Evolutionary conservation across 495 filamentous ascomycete genomes (phyloP).

Genomic region (Extremus antarcticus): DNA sequence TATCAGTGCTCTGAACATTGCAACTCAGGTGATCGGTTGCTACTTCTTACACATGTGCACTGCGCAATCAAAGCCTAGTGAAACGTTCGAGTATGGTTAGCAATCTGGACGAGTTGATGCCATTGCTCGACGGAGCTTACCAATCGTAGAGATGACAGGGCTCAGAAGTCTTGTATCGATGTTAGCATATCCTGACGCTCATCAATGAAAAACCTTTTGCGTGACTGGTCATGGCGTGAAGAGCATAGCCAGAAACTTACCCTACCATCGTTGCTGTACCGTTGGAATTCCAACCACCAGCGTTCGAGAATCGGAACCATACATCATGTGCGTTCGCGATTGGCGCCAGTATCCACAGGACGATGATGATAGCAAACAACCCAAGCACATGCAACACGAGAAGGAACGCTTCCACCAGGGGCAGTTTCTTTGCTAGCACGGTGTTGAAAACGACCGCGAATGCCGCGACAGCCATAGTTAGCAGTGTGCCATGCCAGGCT

Average conservation of each 20-base stretch:
- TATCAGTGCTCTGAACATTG: not conserved
- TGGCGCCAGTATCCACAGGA: conserved; percentile 24
- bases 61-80: not conserved
- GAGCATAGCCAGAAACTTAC: no score
- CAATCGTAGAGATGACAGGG: not conserved
- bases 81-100: not conserved
- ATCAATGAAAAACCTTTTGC: not conserved
- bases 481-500: conserved; percentile 13
- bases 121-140: not conserved
- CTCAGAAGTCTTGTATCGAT: conserved; percentile 1
- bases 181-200: not conserved
- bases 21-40: not conserved
- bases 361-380: conserved; percentile 17
- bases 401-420: conserved; percentile 13
- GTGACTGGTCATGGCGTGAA: not conserved
- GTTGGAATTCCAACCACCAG: conserved; percentile 21
- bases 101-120: not conserved
- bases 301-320: conserved; percentile 22
- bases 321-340: conserved; percentile 17
- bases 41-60: conserved; percentile 15
- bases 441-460: conserved; percentile 16
- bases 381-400: conserved; percentile 14
- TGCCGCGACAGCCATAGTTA: conserved; percentile 7
- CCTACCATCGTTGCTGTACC: conserved; percentile 14
- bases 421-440: conserved; percentile 2